Percentiles rank a stretch among this genome's conserved stretches.
Evolutionary conservation across 2,329 filamentous ascomycete genomes (phyloP).

Genomic region (Ceratocystis cubensis): DNA sequence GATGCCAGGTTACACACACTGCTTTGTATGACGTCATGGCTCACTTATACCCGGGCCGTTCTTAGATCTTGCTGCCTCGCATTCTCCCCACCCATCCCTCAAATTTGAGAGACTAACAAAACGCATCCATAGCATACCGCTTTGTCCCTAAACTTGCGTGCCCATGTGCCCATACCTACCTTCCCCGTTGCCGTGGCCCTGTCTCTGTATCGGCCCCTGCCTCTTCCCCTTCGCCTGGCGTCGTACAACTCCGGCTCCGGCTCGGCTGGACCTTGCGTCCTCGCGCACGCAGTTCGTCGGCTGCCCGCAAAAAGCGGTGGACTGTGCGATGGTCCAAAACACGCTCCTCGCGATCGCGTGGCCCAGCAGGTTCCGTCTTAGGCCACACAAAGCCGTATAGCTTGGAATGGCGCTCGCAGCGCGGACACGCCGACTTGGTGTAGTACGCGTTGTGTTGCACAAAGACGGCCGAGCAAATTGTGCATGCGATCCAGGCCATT

Average conservation of each 20-base stretch:
- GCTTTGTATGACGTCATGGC: not conserved
- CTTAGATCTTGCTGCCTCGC: too few species aligned
- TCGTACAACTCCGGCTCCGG: not conserved
- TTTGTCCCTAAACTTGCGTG: not conserved
- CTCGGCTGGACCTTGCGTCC: constrained; percentile 26
- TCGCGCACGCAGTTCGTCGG: constrained; percentile 50
- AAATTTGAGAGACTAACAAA: too few species aligned
- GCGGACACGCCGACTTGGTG: constrained; percentile 72
- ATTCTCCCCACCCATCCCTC: not conserved
- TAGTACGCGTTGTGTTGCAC: constrained; percentile 81
- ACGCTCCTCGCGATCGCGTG: constrained; percentile 56
- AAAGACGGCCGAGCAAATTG: constrained; percentile 68
- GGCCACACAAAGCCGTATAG: constrained; percentile 93
- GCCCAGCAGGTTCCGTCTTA: constrained; percentile 74
- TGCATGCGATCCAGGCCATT: constrained; percentile 82
- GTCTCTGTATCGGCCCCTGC: not conserved
- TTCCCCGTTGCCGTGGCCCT: not conserved
- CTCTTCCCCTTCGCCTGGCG: not conserved
- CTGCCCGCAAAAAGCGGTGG: constrained; percentile 65
- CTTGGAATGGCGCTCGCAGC: constrained; percentile 91
- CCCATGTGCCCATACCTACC: not conserved
- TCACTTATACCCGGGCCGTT: not conserved
- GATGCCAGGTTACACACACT: not conserved
- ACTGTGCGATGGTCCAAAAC: constrained; percentile 77
- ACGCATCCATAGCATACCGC: not conserved